Evolutionary conservation across 176 grass and related monocot genomes (phyloP).

Genomic region (Carex kokanica): DNA sequence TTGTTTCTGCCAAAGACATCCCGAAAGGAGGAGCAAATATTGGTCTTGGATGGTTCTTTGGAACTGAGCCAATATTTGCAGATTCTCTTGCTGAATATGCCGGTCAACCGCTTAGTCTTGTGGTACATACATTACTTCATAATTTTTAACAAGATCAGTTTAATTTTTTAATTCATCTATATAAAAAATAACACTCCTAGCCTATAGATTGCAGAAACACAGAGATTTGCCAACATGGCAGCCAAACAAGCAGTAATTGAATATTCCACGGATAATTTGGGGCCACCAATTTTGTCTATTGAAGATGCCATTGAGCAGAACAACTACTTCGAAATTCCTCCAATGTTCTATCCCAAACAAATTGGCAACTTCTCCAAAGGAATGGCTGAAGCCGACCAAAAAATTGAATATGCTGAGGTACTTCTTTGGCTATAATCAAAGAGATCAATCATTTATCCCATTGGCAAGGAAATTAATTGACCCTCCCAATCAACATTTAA

Average conservation of each 20-base stretch:
- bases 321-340: constrained; percentile 48
- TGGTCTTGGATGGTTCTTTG: constrained; percentile 40
- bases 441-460: too few species aligned
- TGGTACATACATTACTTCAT: constrained; percentile 44
- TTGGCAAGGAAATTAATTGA: too few species aligned
- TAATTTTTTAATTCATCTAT: neutral
- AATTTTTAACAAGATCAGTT: neutral
- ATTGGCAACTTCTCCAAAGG: constrained; percentile 59
- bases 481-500: neutral
- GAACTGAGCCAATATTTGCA: constrained; percentile 64
- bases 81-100: constrained; percentile 54
- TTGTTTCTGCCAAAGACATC: constrained; percentile 66
- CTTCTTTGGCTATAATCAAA: too few species aligned
- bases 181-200: neutral
- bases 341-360: constrained; percentile 37
- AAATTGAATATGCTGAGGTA: constrained; percentile 56
- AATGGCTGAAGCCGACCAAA: constrained; percentile 72
- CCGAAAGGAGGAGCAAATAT: constrained; percentile 69
- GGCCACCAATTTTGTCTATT: constrained; percentile 49
- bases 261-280: constrained; percentile 51
- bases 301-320: constrained; percentile 58
- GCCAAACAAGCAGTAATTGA: constrained; percentile 52
- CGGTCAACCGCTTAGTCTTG: constrained; percentile 62
- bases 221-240: constrained; percentile 65
- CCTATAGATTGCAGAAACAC: constrained; percentile 70